Evolutionary conservation across 1,139 yeast species (phyloP), one percentile per base, ranked within the genome.

Genomic region (Nematodospora anomalae): DNA sequence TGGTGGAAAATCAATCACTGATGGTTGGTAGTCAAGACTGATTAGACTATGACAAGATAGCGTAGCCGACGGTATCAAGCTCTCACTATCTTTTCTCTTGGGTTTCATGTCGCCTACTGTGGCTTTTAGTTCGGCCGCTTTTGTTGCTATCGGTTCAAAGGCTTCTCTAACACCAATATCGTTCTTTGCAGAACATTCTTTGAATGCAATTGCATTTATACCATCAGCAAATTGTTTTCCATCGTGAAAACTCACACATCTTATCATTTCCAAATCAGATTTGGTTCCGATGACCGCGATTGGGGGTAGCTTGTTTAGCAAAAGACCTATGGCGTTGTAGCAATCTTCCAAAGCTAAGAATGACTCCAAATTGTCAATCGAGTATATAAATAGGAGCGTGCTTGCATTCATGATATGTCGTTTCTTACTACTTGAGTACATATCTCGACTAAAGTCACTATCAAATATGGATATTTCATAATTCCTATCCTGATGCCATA

Each of bases 221-320:
- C 45, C 34, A 2, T 42, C 22, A 5, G 70, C 63, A 35, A 67
- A 55, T 4, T 40, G 50, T 24, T 41, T 11, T 1, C 67, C 74
- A 37, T 66, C 65, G 4, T 55, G 57, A 35, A 36, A 52, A 2
- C 65, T 65, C 3, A 33, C 34, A 32, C 57, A 62, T 27, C 68
- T 47, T 15, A 49, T 49, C 2, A 39, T 39, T 13, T 50, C 57
- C 18, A 50, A 37, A 36, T 69, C 74, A 13, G 53, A 36, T 38
- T 62, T 63, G n/a, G 67, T 48, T 0, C 64, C 73, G 9, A 60
- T 63, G 11, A 68, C 43, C 3, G 57, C 55, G 4, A 62, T 43
- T 0, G 69, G 67, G 3, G 69, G 68, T 27, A 55, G 45, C 2
- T 42, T 45, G 1, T 42, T 25, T 24, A 60, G 38, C 11, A 58